A percentile compares a stretch with the other conserved stretches of the same genome.
These are phyloP conservation scores for Onygena corvina DNA, from an alignment of 2,329 filamentous ascomycete species.

Conservation along the genomic window DNA sequence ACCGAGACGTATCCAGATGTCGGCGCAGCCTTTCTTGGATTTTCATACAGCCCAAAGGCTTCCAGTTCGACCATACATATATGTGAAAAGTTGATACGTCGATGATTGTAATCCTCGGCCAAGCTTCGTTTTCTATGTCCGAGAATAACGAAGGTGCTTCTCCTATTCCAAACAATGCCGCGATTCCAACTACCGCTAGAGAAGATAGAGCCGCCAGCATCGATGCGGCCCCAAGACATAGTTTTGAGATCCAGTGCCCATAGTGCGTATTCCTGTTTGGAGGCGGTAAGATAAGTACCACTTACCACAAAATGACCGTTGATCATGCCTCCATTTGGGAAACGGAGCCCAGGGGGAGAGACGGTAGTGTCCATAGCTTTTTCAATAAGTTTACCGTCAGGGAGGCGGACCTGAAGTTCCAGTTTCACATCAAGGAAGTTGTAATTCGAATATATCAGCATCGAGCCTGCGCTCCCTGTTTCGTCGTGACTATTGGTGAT, in stretches of 20 bases:
- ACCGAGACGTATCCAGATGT: conserved; percentile 76
- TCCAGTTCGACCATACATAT: conserved; percentile 95
- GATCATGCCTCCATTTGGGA: conserved; percentile 90
- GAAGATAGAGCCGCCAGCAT: conserved; percentile 87
- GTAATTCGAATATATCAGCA: conserved; percentile 98
- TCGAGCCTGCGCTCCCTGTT: conserved; percentile 40
- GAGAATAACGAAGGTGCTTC: conserved; percentile 91
- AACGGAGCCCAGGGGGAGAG: conserved; percentile 82
- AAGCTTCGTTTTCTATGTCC: conserved; percentile 87
- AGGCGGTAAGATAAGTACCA: conserved; percentile 92
- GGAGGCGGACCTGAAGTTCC: conserved; percentile 75
- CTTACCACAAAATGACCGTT: conserved; percentile 96
- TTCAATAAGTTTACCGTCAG: conserved; percentile 73
- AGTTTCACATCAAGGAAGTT: conserved; percentile 96
- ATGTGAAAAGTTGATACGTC: conserved; percentile 93
- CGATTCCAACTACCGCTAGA: conserved; percentile 97
- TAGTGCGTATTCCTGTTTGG: conserved; percentile 93
- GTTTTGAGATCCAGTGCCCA: conserved; percentile 87
- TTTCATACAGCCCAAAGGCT: conserved; percentile 94
- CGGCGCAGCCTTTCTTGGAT: conserved; percentile 65
- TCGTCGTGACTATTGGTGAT: conserved; percentile 10
- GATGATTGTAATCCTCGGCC: conserved; percentile 96
- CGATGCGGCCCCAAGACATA: conserved; percentile 87
- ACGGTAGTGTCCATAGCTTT: conserved; percentile 71
- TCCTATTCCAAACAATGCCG: conserved; percentile 80